These are phyloP conservation scores for Nepenthes gracilis DNA, from an alignment of 148 eudicot genomes.

Conservation along the genomic window DNA sequence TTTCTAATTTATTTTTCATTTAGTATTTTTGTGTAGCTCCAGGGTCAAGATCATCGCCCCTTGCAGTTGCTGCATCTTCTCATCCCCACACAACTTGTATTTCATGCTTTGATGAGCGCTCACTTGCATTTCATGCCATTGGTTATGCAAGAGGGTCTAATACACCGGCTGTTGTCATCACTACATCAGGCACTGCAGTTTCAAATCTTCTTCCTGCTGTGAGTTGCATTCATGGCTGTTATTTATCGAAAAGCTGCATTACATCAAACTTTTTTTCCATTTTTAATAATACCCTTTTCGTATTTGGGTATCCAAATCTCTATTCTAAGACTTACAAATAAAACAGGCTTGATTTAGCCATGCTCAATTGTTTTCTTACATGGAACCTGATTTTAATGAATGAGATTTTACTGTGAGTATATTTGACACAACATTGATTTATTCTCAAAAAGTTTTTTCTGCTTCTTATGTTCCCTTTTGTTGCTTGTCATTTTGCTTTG, in stretches of 20 bases:
- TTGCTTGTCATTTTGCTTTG: constrained; percentile 1
- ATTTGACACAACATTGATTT: too few relatives aligned
- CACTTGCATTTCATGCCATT: constrained; percentile 92
- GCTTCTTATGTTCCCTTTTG: background rate
- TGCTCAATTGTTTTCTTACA: too few relatives aligned
- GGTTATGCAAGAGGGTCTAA: constrained; percentile 88
- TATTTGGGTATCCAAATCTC: too few relatives aligned
- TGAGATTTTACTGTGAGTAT: too few relatives aligned
- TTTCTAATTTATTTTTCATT: constrained; percentile 35
- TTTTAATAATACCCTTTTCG: too few relatives aligned
- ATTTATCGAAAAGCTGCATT: background rate
- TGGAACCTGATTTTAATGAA: too few relatives aligned
- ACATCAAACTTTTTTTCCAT: too few relatives aligned
- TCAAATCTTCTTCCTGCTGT: constrained; percentile 96
- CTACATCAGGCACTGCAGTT: constrained; percentile 96
- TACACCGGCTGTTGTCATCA: constrained; percentile 86
- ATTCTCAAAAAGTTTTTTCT: too few relatives aligned
- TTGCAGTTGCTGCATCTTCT: constrained; percentile 84
- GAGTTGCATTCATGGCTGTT: constrained; percentile 20
- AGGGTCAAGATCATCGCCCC: constrained; percentile 94
- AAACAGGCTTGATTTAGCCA: too few relatives aligned
- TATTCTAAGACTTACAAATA: too few relatives aligned
- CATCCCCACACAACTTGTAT: constrained; percentile 69
- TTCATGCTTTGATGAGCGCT: constrained; percentile 87
- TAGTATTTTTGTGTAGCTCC: constrained; percentile 99